Evolutionary conservation across 2,329 filamentous ascomycete genomes (phyloP), one percentile per base, ranked within the genome.

Genomic region (Claviceps purpurea): DNA sequence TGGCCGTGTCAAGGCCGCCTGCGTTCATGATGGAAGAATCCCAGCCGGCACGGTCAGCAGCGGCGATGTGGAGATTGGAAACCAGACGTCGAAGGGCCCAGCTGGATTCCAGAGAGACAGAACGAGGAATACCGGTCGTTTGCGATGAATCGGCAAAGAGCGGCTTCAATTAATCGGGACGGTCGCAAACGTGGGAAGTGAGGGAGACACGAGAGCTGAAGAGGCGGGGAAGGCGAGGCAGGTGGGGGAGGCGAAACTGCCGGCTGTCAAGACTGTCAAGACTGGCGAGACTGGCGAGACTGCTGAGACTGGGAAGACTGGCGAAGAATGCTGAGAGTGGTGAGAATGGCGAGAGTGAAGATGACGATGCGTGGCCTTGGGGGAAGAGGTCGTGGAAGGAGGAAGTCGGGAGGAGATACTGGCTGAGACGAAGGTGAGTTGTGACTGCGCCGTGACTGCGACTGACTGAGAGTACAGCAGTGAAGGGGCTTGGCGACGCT

Each of bases 1-100:
- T 71, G 64, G 66, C 65, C 69, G 74, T 70, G 67, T 83, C 79
- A 61, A 80, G 75, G 56, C 73, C 69, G 59, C 77, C 77, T 59
- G 78, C 77, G 58, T 80, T 81, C 75, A 82, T 82, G 51, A 74
- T 65, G 69, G 69, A 52, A 65, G 60, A 59, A 58, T 68, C 58
- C 52, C 61, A 58, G 54, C 62, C 56, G 49, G 49, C 30, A 41
- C 38, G 5, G 11, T 50, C 30, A 20, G 30, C 26, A 34, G 45
- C 20, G 20, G 49, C 52, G 60, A 57, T 52, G 62, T 57, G 55
- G 58, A 50, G 41, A 43, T 58, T 55, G 58, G 50, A 58, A 49
- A 22, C 22, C 54, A 58, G 51, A 38, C 56, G 24, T 4, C 30
- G 22, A 55, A 56, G 58, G 59, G 59, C 57, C 56, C 22, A 59